phyloP scores from a whole-genome alignment of 2,329 filamentous ascomycete genomes.

The Rugonectria rugulosa region DNA sequence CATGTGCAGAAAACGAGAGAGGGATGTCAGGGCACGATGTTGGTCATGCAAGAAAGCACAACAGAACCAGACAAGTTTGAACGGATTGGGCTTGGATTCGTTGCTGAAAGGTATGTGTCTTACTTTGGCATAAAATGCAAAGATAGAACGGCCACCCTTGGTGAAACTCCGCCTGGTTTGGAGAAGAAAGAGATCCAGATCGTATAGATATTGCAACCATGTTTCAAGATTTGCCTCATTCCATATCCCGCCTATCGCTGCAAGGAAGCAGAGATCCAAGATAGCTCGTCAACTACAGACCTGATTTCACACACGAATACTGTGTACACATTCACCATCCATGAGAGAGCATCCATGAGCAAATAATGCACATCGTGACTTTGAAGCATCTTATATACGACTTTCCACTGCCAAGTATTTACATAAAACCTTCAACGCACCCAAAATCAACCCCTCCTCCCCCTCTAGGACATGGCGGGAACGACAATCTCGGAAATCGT shows the following conservation, averaged over 20 bases:
- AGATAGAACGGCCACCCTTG: not conserved
- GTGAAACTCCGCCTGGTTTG: not conserved
- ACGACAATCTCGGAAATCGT: conserved; percentile 29
- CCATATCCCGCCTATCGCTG: too few species aligned
- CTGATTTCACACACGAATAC: too few species aligned
- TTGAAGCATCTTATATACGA: too few species aligned
- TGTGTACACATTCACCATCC: too few species aligned
- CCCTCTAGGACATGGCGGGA: conserved; percentile 19
- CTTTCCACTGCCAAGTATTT: not conserved
- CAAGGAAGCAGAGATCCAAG: too few species aligned
- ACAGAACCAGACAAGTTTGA: not conserved
- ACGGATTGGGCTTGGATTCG: conserved; percentile 13
- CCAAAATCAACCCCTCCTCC: not conserved
- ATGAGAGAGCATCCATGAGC: too few species aligned
- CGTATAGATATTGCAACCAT: not conserved
- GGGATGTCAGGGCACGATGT: not conserved
- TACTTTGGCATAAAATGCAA: not conserved
- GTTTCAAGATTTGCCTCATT: too few species aligned
- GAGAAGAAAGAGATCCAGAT: not conserved
- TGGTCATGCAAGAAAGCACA: not conserved
- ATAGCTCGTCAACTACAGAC: too few species aligned
- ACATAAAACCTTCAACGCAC: not conserved
- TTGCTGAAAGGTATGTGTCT: not conserved
- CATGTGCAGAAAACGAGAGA: conserved; percentile 1
- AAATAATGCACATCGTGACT: too few species aligned